Base-by-base conservation (phyloP, 225 moss, liverwort and hornwort species). In the Sphagnum contortum region DNA sequence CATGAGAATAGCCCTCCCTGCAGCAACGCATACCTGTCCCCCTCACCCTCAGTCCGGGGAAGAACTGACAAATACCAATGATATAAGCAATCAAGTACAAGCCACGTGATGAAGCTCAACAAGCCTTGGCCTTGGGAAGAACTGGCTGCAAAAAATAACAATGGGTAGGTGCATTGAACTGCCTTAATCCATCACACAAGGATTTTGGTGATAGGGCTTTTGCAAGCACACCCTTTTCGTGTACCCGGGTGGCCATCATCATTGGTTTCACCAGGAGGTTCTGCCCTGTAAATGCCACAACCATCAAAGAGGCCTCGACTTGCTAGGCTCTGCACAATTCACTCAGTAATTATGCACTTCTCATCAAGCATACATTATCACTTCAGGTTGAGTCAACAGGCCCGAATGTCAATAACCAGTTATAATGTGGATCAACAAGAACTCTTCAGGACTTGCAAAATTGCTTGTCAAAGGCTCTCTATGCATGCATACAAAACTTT, bases 1-100 rank as follows among this genome's bases (percentile, higher is more conserved):
- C 91, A 92, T 11, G 89, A 87, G 64, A 87, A 89, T 58, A 92
- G 67, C 2, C 89, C 91, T 62, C 89, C 91, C 70, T 92, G 91
- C 61, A 92, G 63, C 66, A 92, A 72, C 52, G 91, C 91, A 76
- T 92, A 92, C 71, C 91, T 92, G 72, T 47, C 75, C 69, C 9
- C 52, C 9, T 9, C 52, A 52, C 52, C 52, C 6, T 52, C 29
- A 29, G 29, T 29, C 29, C 29, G 29, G 29, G 29, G 29, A 4
- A 44, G 10, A 8, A 58, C 58, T 11, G 14, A 49, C 57, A 9
- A 66, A 56, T n/a, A 55, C 57, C 57, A 12, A 58, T 58, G 4
- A 13, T 29, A 29, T 29, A 29, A 29, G 29, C 29, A 29, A 29
- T 29, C 29, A 29, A 29, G 29, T 29, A 29, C 29, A 29, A 29